Evolutionary conservation across 306 rosid genomes (phyloP), one percentile per base, ranked within the genome.

Genomic region (Vigna reflexopilosa): DNA sequence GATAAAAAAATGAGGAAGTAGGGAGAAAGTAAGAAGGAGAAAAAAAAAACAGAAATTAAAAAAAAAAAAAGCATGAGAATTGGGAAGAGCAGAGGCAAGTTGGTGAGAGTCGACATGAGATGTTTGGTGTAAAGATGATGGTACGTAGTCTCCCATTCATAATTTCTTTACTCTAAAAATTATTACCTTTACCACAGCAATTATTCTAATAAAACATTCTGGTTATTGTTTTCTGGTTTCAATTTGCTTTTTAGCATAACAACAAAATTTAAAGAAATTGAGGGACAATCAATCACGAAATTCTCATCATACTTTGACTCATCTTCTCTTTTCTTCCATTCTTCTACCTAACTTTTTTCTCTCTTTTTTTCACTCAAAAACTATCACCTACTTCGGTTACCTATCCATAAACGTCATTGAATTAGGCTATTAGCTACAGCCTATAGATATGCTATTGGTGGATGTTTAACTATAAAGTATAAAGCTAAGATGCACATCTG

Each of bases 111-210:
- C 57, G 57, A 68, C 40, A 13, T 3, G 3, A 40, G 57, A 68
- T 68, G 14, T 24, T 68, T 67, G 47, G 56, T 67, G 73, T 67
- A 67, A 45, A 67, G 42, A 67, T 67, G 38, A 67, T 22, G 72
- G 7, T 67, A 67, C 36, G 54, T 47, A 47, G 57, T 45, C 56
- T 22, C 20, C 73, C 42, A 68, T 42, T 68, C 73, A 45, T 45
- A 56, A 68, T 68, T 67, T 24, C 6, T 68, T 24, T 45, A 14
- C 56, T 5, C 57, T 47, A 56, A 3, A 45, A 68, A 68, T 68
- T 47, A 47, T 68, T 68, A 68, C 11, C 72, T 44, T 20, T 67
- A 20, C 34, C 38, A 67, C 38, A 44, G 2, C 57, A 47, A 68
- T 68, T 68, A 47, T 68, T 68, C 57, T 47, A 45, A 68, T 47